Base-by-base conservation (phyloP, 176 grass and related monocot species). In the Guadua angustifolia region DNA sequence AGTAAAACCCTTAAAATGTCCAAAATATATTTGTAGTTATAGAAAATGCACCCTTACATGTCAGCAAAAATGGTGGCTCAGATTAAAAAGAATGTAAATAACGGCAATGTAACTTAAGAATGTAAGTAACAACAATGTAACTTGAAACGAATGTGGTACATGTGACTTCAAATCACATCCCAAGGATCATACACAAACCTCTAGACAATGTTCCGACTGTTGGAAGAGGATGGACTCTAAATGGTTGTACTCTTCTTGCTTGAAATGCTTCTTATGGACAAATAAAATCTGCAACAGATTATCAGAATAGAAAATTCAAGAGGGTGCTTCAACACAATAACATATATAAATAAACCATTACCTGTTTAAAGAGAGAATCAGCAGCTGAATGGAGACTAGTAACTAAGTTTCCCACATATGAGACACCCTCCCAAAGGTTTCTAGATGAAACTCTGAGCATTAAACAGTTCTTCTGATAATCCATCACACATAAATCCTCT, bases 351-450 rank as follows among this genome's bases (percentile, higher is more conserved):
- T 71, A 56, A 25, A 77, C 21, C 10, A 52, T 60, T 73, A 98
- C 95, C 90, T 98, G 90, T 86, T 88, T 98, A 82, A 98, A 98
- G 40, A 98, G 92, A 57, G 82, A 89, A 88, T 91, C 84, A 18
- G 92, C 92, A 88, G 85, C 71, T 76, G 88, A 91, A 75, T 76
- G 69, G 57, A 98, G 76, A 82, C 66, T 63, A n/a, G 53, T 71
- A 84, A 94, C 65, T 69, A 94, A 88, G 44, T 84, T 88, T 66
- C 76, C 85, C 5, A 49, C 60, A 61, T 73, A 59, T 3, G 55
- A 71, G 79, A 84, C 73, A 69, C 86, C 92, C 86, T 98, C 86
- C 95, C 95, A 98, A 32, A 94, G 77, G 74, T 75, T 93, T 89
- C 82, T 89, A 45, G 90, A 93, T 79, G 89, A 74, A 86, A 93